Conservation (phyloP, 331 rosid species). For the Acacia pycnantha region DNA sequence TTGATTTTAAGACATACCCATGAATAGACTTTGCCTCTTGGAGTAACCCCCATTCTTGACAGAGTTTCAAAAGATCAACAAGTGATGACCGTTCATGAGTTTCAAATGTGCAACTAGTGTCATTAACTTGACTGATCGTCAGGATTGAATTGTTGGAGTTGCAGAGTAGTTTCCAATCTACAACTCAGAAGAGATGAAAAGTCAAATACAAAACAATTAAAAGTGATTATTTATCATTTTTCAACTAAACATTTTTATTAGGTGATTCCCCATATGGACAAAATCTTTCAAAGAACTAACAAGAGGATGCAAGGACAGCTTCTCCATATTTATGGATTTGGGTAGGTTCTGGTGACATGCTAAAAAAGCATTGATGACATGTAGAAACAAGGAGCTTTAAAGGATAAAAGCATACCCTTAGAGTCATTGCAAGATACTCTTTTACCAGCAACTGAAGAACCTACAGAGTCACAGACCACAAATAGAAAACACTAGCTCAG, state of each 20-base stretch:
- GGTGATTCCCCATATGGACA: background rate
- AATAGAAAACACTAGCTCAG: conserved; percentile 23
- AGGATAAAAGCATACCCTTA: conserved; percentile 56
- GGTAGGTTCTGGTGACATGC: conserved; percentile 2
- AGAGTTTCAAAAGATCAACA: conserved; percentile 55
- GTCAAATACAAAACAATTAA: background rate
- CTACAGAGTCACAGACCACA: conserved; percentile 33
- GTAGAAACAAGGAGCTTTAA: conserved; percentile 12
- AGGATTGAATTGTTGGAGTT: conserved; percentile 15
- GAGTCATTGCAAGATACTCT: conserved; percentile 60
- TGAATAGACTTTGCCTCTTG: conserved; percentile 51
- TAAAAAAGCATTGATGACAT: background rate
- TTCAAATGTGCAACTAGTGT: conserved; percentile 25
- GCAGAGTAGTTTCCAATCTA: conserved; percentile 6
- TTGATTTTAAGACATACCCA: conserved; percentile 55
- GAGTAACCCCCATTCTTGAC: conserved; percentile 37
- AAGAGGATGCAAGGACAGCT: conserved; percentile 11
- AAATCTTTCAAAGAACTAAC: background rate
- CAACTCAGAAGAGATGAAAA: background rate
- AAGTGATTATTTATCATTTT: background rate
- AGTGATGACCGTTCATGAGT: conserved; percentile 35
- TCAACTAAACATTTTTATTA: background rate
- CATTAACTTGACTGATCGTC: conserved; percentile 22
- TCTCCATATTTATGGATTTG: conserved; percentile 10
- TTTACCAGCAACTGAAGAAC: conserved; percentile 66